phyloP scores from a whole-genome alignment of 2,329 filamentous ascomycete genomes.

The Dryadomyces quercus-mongolicae region DNA sequence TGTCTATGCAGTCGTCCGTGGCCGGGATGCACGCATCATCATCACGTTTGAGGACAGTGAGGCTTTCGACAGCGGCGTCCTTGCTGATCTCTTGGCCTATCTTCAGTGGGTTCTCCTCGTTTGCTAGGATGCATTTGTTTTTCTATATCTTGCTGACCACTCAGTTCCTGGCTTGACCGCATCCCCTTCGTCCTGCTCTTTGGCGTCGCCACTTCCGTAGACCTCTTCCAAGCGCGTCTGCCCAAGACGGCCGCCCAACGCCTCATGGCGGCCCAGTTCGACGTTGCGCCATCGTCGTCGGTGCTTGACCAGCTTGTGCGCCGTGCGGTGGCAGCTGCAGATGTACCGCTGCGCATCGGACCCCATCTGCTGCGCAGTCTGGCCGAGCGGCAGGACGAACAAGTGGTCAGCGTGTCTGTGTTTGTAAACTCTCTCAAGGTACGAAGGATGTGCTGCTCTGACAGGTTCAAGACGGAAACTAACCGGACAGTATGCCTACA shows the following conservation, averaged over 20 bases:
- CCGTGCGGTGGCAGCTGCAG: conserved; percentile 45
- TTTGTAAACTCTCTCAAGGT: conserved; percentile 62
- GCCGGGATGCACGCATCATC: conserved; percentile 39
- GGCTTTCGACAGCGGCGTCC: conserved; percentile 60
- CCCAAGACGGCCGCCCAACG: conserved; percentile 55
- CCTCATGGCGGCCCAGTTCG: conserved; percentile 61
- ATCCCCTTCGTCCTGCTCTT: conserved; percentile 69
- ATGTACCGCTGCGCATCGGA: conserved; percentile 50
- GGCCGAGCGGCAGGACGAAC: conserved; percentile 62
- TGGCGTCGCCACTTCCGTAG: conserved; percentile 70
- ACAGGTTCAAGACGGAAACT: neutral
- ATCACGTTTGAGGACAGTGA: conserved; percentile 73
- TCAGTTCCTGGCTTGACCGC: conserved; percentile 53
- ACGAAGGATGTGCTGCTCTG: conserved; percentile 10
- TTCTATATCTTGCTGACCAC: neutral
- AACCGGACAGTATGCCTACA: conserved; percentile 58
- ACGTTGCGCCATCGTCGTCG: conserved; percentile 60
- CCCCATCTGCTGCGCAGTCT: conserved; percentile 48
- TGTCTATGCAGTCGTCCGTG: conserved; percentile 42
- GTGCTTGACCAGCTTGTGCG: conserved; percentile 64
- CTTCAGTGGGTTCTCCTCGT: conserved; percentile 27
- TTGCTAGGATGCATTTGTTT: neutral
- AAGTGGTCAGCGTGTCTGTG: conserved; percentile 62
- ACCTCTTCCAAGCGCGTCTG: conserved; percentile 64
- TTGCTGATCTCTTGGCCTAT: conserved; percentile 54